Percentiles rank a stretch among this genome's conserved stretches.
Conservation (phyloP, 2,329 filamentous ascomycete species). For the Stachybotrys echinatus region DNA sequence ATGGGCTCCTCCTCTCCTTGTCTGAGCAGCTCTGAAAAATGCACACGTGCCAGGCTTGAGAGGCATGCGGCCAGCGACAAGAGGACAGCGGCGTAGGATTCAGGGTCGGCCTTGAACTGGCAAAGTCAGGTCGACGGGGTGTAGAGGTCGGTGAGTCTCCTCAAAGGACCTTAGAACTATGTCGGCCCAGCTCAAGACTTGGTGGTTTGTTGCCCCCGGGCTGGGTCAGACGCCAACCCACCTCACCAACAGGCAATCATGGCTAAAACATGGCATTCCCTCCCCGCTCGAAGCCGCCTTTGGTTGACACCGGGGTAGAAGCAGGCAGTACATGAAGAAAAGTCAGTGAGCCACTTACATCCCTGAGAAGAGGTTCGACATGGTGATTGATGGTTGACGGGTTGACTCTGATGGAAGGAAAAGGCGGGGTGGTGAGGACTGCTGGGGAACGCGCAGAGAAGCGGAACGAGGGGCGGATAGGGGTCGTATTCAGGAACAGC, state of each 20-base stretch:
- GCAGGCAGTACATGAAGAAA: background rate
- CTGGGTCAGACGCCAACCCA: too few species aligned
- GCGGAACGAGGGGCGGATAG: background rate
- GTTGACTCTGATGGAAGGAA: background rate
- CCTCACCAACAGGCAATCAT: too few species aligned
- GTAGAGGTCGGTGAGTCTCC: too few species aligned
- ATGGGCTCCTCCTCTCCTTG: background rate
- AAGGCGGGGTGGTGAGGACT: background rate
- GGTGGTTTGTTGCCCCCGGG: too few species aligned
- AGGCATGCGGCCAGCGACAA: background rate
- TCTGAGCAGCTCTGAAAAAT: background rate
- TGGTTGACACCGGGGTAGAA: background rate
- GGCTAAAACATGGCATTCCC: too few species aligned
- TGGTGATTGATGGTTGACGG: conserved; percentile 22
- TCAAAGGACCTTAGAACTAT: too few species aligned
- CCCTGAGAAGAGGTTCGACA: conserved; percentile 58
- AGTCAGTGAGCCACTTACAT: conserved; percentile 42
- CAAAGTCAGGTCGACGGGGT: too few species aligned
- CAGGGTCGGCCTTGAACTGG: too few species aligned
- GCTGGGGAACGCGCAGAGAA: background rate
- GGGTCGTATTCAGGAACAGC: background rate
- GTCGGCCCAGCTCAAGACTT: too few species aligned
- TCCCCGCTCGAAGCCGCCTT: background rate
- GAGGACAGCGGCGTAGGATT: background rate
- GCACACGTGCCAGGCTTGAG: background rate